Evolutionary conservation across 2,329 filamentous ascomycete species (phyloP), one percentile per base, ranked within the genome.

Genomic region (Emergomyces africanus): DNA sequence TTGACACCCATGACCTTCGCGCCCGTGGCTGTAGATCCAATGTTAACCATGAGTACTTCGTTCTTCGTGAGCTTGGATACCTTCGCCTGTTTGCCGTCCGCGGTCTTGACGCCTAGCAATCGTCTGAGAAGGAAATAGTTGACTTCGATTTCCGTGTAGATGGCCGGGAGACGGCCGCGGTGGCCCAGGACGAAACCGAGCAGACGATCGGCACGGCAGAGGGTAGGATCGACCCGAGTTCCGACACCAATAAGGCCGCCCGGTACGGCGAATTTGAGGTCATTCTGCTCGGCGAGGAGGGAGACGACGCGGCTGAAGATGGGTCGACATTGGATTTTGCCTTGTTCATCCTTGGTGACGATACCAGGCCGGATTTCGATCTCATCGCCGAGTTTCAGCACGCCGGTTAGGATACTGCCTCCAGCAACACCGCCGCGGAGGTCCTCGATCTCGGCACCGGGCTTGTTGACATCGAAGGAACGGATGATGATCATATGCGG

Each of bases 41-140:
- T 99, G 81, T 99, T 99, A 66, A 99, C 94, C 94, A 99, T 97
- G 76, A 99, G 87, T 70, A 97, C 90, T 76, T 99, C 94, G 78
- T 96, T 96, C 85, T 97, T 99, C 60, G 90, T 81, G 65, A 99
- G 82, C 81, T 99, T 99, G 68, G 91, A 90, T 66, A 99, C 94
- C 86, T 99, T 99, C 71, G 92, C 92, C 78, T 97, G 94, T 82
- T 99, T 99, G 73, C 94, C 94, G 67, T 99, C 94, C 63, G 92
- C 90, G 53, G 94, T 96, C 79, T 95, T 91, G 69, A 99, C 94
- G 84, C 94, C 94, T 60, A 99, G 84, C 63, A 99, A 82, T 68
- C 94, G 84, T 69, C 92, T 88, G 64, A 99, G 86, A 62, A 99
- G 83, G 83, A 97, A 99, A 82, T 97, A 99, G 83, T 97, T 97